Conservation (phyloP, 1,139 yeast species). For the Debaryomycetaceae sp. region DNA sequence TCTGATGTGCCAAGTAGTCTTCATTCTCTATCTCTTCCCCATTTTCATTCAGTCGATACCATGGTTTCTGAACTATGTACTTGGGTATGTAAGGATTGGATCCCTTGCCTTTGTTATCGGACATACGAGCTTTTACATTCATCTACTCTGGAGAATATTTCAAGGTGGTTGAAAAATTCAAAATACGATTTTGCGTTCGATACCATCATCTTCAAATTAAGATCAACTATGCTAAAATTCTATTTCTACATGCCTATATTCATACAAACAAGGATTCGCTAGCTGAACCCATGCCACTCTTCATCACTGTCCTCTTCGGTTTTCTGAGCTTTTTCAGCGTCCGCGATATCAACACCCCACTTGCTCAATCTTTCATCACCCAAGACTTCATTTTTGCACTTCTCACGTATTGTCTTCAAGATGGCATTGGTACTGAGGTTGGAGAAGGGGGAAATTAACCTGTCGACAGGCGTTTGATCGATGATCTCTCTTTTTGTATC, state of each 20-base stretch:
- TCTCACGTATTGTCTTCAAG: constrained; percentile 63
- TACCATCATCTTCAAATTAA: too few relatives aligned
- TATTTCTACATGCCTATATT: not conserved
- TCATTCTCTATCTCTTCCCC: constrained; percentile 4
- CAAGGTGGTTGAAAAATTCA: too few relatives aligned
- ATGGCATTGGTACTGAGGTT: constrained; percentile 47
- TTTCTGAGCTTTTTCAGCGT: constrained; percentile 15
- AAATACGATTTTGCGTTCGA: too few relatives aligned
- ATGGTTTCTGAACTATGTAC: constrained; percentile 26
- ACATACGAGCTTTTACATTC: constrained; percentile 4
- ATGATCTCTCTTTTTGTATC: constrained; percentile 29
- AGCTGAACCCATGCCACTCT: constrained; percentile 30
- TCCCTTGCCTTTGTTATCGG: constrained; percentile 8
- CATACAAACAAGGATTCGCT: not conserved
- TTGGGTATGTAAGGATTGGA: constrained; percentile 25
- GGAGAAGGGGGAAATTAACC: constrained; percentile 57
- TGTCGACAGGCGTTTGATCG: constrained; percentile 49
- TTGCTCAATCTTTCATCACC: constrained; percentile 57
- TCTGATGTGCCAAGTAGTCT: constrained; percentile 24
- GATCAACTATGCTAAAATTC: not conserved
- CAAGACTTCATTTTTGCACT: constrained; percentile 63
- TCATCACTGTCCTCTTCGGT: constrained; percentile 20
- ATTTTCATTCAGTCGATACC: constrained; percentile 21
- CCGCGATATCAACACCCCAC: constrained; percentile 56
- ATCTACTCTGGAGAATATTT: too few relatives aligned